Evolutionary conservation across 257 asterid genomes (phyloP), one percentile per base, ranked within the genome.

Genomic region (Anisodus tanguticus): DNA sequence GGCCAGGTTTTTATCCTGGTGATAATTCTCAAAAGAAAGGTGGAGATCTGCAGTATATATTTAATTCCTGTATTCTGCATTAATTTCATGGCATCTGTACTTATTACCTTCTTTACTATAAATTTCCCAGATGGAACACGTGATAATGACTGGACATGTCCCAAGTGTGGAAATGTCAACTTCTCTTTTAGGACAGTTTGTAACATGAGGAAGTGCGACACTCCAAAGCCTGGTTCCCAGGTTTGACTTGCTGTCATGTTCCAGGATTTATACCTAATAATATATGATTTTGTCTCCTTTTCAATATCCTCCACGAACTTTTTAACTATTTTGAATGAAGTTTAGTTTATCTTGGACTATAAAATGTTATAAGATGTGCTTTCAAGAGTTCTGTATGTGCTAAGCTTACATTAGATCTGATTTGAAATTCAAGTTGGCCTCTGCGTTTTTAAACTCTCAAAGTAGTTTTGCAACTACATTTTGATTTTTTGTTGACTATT

Each of bases 181-280:
- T 95, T 93, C 83, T 93, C 98, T 49, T 95, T 95, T 79, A 92
- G 98, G 88, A 89, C 90, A 8, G 94, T 92, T 70, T 95, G 98
- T 88, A 95, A 95, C 92, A 95, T 95, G 98, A 93, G 98, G 91
- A 95, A 91, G 85, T 95, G 98, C 93, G 90, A 92, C 85, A 95
- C 98, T 8, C 95, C 98, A 39, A 95, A 95, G 90, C 98, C 98
- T 84, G 97, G 94, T 84, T 84, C 95, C 70, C 98, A 92, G 95
- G 98, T 92, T 88, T 84, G 90, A 54, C 49, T 77, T 53, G 63
- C 81, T 77, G 81, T 26, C 49, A 26, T 22, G 67, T 84, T 64
- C 84, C 63, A 49, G 60, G 57, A 53, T 72, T 69, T 59, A 49
- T 72, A 51, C 80, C 62, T 31, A 60, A 66, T 51, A 63, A 63